Conservation (phyloP, 192 early-diverging fungal species). For the Backusella tuberculispora region DNA sequence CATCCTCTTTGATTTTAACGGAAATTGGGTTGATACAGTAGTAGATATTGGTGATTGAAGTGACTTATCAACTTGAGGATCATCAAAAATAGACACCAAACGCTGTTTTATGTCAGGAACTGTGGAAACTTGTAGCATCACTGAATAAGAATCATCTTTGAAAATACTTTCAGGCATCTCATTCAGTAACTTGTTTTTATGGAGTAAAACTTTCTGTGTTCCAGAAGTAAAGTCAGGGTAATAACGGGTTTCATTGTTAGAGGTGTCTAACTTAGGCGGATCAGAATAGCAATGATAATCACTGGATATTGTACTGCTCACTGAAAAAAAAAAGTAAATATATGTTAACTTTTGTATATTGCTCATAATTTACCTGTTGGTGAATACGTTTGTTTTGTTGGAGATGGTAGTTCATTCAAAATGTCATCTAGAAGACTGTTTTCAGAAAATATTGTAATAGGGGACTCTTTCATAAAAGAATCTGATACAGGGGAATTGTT, state of each 20-base stretch:
- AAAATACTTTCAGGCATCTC: background rate
- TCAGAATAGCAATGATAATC: background rate
- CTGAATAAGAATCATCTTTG: background rate
- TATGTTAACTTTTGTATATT: background rate
- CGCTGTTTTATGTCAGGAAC: background rate
- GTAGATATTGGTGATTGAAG: background rate
- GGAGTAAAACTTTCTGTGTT: background rate
- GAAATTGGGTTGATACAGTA: background rate
- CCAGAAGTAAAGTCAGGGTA: background rate
- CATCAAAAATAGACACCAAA: background rate
- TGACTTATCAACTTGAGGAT: background rate
- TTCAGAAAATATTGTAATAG: slow-evolving; percentile 3
- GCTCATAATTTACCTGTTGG: background rate
- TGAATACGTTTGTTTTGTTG: background rate
- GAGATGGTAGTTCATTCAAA: background rate
- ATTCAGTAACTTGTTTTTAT: background rate
- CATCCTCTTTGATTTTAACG: background rate
- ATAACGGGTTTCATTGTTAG: background rate
- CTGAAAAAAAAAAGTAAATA: background rate
- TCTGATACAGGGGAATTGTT: background rate
- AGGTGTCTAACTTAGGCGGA: background rate
- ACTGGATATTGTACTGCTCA: background rate
- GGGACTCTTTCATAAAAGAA: slow-evolving; percentile 3
- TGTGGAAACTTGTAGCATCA: background rate
- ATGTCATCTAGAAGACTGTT: slow-evolving; percentile 2